Conservation (phyloP, 164 flowering plant genomes). For the Berberis vulgaris region DNA sequence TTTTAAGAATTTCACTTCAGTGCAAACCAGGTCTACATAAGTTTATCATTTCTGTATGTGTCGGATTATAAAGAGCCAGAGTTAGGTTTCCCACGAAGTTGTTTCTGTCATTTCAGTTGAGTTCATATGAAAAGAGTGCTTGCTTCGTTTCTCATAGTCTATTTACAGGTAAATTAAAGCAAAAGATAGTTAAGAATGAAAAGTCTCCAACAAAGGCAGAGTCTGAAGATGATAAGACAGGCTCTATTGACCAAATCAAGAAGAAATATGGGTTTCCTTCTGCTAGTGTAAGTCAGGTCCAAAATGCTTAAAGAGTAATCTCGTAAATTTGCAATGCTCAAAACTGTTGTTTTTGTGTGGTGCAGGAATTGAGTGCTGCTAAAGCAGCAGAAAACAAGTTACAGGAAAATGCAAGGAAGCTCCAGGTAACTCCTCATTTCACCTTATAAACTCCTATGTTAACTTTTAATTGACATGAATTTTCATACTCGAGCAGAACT, state of each 20-base stretch:
- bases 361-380: conserved; percentile 56
- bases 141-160: background rate
- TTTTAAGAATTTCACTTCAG: too few relatives aligned
- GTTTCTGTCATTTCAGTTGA: too few relatives aligned
- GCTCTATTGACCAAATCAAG: conserved; percentile 70
- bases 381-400: conserved; percentile 59
- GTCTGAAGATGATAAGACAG: conserved; percentile 42
- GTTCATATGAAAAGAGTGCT: too few relatives aligned
- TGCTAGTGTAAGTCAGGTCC: conserved; percentile 39
- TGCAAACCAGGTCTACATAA: too few relatives aligned
- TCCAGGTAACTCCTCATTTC: conserved; percentile 38
- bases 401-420: conserved; percentile 55
- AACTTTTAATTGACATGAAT: too few relatives aligned
- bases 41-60: too few relatives aligned
- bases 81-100: too few relatives aligned
- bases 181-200: conserved; percentile 45
- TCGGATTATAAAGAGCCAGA: too few relatives aligned
- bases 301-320: too few relatives aligned
- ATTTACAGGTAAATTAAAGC: conserved; percentile 60
- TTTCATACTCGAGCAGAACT: too few relatives aligned
- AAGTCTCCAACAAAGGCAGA: conserved; percentile 41
- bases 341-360: background rate
- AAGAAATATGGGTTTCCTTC: conserved; percentile 72
- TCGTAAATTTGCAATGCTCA: too few relatives aligned
- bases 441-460: too few relatives aligned